Evolutionary conservation across 2,329 filamentous ascomycete species (phyloP), one percentile per base, ranked within the genome.

Genomic region (Neofusicoccum umdonicola): DNA sequence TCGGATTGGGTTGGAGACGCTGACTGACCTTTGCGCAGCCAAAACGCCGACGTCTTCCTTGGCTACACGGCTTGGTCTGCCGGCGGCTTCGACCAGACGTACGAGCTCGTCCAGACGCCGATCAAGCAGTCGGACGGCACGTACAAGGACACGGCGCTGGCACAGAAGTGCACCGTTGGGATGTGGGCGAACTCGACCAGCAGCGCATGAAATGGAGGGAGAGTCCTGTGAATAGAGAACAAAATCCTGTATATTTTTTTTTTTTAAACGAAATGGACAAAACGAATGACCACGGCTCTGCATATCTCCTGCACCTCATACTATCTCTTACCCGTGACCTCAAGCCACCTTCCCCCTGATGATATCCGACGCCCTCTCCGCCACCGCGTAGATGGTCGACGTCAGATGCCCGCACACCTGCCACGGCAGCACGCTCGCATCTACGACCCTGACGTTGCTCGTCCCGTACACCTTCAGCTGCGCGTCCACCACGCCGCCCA

Each of bases 371-470:
- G 75, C 72, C 67, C 69, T 77, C 52, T 75, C 75, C 22, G 76
- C 76, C 65, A 78, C 66, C 15, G 76, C 76, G 67, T 78, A 78
- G 1, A 79, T 69, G n/a, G 69, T 77, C 8, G 70, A 68, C 44
- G 68, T 73, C 62, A 77, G 64, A 72, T 78, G 76, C 15, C 74
- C 76, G 39, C 70, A 71, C 11, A 76, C 71, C 63, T 77, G 72
- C 63, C 69, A 70, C 27, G 70, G 70, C 5, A 78, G 66, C 1
- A 75, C 66, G 48, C 74, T 75, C n/a, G 75, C 76, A 72, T 78
- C 75, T 5, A 73, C 73, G 1, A 78, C 72, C 41, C 76, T 70
- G n/a, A 78, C 71, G 52, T 76, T 76, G 8, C 54, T 41, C 12
- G 70, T 71, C 3, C 76, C 76, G 66, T 78, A 77, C 15, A 78